Percentiles rank a stretch among this genome's conserved stretches.
Evolutionary conservation across 352 stramenopile species (phyloP).

Genomic region (Phytophthora litchii): DNA sequence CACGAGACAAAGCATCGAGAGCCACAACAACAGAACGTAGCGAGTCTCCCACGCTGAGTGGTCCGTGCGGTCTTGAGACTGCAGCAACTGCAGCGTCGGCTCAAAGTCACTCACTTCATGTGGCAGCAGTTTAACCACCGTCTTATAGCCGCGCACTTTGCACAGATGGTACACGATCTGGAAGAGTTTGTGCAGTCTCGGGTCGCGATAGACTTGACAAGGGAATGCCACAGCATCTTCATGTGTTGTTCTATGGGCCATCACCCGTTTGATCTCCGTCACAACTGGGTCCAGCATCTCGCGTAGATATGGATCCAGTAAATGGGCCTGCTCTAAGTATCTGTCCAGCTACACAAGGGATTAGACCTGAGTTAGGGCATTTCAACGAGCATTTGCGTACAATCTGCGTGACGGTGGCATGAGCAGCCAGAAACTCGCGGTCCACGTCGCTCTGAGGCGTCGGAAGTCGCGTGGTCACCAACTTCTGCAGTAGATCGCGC

Average conservation of each 20-base stretch:
- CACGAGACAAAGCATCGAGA: constrained; percentile 97
- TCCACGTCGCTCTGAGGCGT: constrained; percentile 52
- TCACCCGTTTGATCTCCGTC: constrained; percentile 61
- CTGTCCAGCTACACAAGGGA: constrained; percentile 65
- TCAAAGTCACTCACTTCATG: constrained; percentile 97
- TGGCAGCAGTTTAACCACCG: constrained; percentile 94
- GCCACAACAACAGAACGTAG: constrained; percentile 95
- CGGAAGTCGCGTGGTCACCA: constrained; percentile 37
- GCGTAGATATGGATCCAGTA: constrained; percentile 90
- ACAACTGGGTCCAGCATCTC: constrained; percentile 77
- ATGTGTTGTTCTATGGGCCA: constrained; percentile 38
- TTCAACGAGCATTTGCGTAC: constrained; percentile 35
- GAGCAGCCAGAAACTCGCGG: constrained; percentile 43
- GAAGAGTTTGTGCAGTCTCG: constrained; percentile 86
- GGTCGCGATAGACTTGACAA: constrained; percentile 77
- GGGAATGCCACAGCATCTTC: constrained; percentile 53
- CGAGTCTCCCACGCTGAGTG: constrained; percentile 73
- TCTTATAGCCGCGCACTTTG: constrained; percentile 97
- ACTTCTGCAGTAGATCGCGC: constrained; percentile 39
- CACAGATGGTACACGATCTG: constrained; percentile 95
- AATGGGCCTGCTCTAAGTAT: constrained; percentile 88
- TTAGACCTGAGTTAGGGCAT: constrained; percentile 5
- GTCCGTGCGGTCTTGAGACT: constrained; percentile 88
- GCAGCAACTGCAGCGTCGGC: constrained; percentile 89
- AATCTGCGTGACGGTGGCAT: constrained; percentile 52